Base-by-base conservation (phyloP, 768 basidiomycete genomes). In the Boletus patriciae region DNA sequence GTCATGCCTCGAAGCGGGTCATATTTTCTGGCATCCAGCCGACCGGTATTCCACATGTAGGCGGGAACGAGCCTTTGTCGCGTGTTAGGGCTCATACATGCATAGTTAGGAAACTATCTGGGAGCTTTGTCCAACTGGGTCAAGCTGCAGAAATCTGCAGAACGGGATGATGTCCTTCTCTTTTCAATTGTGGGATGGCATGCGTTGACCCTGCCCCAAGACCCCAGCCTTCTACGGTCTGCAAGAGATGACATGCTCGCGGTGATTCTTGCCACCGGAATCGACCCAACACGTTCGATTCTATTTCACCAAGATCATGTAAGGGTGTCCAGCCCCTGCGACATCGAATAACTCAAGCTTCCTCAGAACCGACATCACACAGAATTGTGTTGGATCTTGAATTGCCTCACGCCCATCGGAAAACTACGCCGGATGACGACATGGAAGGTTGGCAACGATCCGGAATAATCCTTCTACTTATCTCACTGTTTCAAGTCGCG, bases 151-250 rank as follows among this genome's bases (percentile, higher is more conserved):
- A 76, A 80, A 42, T 75, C 79, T 38, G 80, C 86, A 0, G 66
- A 68, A 10, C 76, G 79, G 1, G 76, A 82, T 11, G 88, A 92
- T 66, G 74, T 79, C 50, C 77, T 94, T 10, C 71, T 96, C 23
- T 95, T 91, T 72, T 87, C 91, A 2, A 86, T 97, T 59, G 95
- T 95, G 13, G 95, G 95, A 29, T 88, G 93, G 82, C 96, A 98
- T 68, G 94, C 95, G 12, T 78, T 98, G 64, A 98, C 94, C 3
- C 76, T 98, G 25, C 94, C 94, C 6, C 94, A 96, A 77, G 78
- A 94, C 68, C 91, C 94, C 0, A 68, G 74, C 37, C 68, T 74
- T 13, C 79, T 98, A 9, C 75, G 77, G 15, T 68, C 74, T 2
- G 84, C 94, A 19, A 78, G 90, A 43, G 78, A 77, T 50, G 87